phyloP scores from a whole-genome alignment of 31 red algal genomes.

The Porphyra umbilicalis region DNA sequence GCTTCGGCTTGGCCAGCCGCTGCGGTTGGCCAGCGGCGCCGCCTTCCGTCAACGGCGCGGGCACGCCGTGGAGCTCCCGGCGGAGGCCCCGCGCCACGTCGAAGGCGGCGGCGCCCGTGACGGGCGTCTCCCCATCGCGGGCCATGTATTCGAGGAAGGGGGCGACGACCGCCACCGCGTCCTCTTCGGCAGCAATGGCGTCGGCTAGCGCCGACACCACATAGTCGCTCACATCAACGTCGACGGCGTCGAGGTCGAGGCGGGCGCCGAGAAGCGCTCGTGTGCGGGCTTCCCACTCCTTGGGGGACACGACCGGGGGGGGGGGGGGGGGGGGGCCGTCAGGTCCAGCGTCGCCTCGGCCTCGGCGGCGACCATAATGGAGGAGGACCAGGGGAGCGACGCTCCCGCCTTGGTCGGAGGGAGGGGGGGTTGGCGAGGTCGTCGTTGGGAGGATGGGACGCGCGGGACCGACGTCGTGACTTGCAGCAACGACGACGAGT shows the following conservation, averaged over 20 bases:
- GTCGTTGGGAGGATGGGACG: too few species aligned
- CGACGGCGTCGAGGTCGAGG: constrained; percentile 13
- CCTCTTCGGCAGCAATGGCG: constrained; percentile 41
- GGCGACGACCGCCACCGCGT: constrained; percentile 32
- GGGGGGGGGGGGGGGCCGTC: background rate
- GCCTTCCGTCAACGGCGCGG: constrained; percentile 13
- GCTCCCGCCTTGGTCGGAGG: too few species aligned
- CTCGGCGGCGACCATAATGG: background rate
- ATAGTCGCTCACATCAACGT: constrained; percentile 47
- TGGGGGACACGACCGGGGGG: background rate
- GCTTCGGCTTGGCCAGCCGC: constrained; percentile 45
- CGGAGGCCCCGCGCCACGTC: constrained; percentile 32
- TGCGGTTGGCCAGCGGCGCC: background rate
- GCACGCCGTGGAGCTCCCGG: constrained; percentile 40
- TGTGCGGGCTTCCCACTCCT: background rate
- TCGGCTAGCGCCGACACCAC: constrained; percentile 44
- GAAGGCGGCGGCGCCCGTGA: constrained; percentile 2
- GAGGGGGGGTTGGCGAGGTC: too few species aligned
- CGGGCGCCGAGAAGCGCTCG: background rate
- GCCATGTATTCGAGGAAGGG: constrained; percentile 48
- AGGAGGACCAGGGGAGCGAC: too few species aligned
- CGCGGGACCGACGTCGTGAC: too few species aligned
- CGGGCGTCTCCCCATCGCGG: background rate
- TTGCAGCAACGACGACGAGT: too few species aligned
- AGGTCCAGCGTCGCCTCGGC: background rate